A percentile compares a stretch with the other conserved stretches of the same genome.
Conservation (phyloP, 2,329 filamentous ascomycete species). For the Microsporum ferrugineum region DNA sequence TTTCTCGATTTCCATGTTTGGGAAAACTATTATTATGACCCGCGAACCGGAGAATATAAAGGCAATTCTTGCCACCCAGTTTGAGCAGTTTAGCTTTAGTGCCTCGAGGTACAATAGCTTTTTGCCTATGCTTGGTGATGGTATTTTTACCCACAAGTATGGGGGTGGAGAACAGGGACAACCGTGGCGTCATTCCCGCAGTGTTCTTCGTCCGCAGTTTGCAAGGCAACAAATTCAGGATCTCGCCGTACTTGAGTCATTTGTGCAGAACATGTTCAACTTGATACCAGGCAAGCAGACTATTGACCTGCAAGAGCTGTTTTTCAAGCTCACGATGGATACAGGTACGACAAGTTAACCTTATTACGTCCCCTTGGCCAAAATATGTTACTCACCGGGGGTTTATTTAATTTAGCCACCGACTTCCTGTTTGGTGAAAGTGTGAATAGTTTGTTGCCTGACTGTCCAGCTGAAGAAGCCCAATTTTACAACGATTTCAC, state of each 20-base stretch:
- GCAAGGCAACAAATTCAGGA: constrained; percentile 74
- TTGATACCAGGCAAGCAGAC: constrained; percentile 41
- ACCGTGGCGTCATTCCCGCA: constrained; percentile 67
- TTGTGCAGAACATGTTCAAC: constrained; percentile 66
- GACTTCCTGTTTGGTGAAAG: constrained; percentile 75
- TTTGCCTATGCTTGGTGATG: constrained; percentile 27
- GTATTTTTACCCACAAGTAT: constrained; percentile 32
- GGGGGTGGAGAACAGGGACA: constrained; percentile 36
- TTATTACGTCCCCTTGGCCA: neutral
- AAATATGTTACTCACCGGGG: neutral
- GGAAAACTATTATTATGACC: constrained; percentile 50
- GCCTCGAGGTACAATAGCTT: constrained; percentile 55
- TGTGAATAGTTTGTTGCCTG: constrained; percentile 44
- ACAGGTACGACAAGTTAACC: constrained; percentile 5
- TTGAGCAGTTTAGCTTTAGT: constrained; percentile 65
- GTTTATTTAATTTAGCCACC: constrained; percentile 46
- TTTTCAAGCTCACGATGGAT: constrained; percentile 79
- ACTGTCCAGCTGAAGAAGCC: constrained; percentile 41
- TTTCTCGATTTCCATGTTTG: constrained; percentile 10
- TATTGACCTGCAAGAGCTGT: constrained; percentile 62
- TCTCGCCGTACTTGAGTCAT: constrained; percentile 66
- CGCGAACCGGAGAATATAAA: constrained; percentile 83
- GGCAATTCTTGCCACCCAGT: constrained; percentile 74
- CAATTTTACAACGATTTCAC: constrained; percentile 25
- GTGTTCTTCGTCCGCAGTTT: constrained; percentile 76